Base-by-base conservation (phyloP, 1,284 basidiomycete species). In the Marasmius oreades region DNA sequence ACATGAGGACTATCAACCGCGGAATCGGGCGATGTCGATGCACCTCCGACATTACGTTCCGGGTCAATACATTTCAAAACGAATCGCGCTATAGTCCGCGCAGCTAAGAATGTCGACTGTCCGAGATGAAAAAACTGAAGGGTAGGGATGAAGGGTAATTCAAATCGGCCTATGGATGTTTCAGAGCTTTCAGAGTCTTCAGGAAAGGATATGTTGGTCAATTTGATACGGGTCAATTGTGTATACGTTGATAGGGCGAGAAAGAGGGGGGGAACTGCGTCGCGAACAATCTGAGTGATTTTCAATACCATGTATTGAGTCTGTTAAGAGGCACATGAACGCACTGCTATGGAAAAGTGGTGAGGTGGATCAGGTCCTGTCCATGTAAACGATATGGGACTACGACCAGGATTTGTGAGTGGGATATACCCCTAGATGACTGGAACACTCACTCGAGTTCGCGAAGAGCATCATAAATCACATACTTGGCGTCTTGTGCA, bases 281-380 rank as follows among this genome's bases (percentile, higher is more conserved):
- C 26, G 55, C 26, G 51, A 28, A 51, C 36, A 36, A 51, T 53
- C 44, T 53, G 55, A 14, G 28, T 26, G 42, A 31, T 26, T 23
- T 50, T 54, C 36, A 55, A 8, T 51, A 45, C 18, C 26, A 39
- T 24, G 23, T 33, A 22, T 10, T 28, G 28, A 22, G 22, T 12
- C 22, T n/a, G 50, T 28, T 51, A 55, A 36, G 14, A 33, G 11
- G n/a, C 7, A 20, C 6, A 14, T 5, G 31, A 26, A 71, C 79
- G 63, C 63, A 83, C 83, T 18, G 82, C 80, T 16, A 72, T 81
- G 1, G 82, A 82, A 64, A 83, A 82, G 62, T 84, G 79, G 60
- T 84, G 81, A 18, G 75, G 76, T 28, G 83, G 81, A 60, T 83
- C 81, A 5, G 80, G 81, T 5, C 82, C 80, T 31, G 71, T 77